phyloP scores from a whole-genome alignment of 495 filamentous ascomycete genomes.

The Apodospora peruviana region DNA sequence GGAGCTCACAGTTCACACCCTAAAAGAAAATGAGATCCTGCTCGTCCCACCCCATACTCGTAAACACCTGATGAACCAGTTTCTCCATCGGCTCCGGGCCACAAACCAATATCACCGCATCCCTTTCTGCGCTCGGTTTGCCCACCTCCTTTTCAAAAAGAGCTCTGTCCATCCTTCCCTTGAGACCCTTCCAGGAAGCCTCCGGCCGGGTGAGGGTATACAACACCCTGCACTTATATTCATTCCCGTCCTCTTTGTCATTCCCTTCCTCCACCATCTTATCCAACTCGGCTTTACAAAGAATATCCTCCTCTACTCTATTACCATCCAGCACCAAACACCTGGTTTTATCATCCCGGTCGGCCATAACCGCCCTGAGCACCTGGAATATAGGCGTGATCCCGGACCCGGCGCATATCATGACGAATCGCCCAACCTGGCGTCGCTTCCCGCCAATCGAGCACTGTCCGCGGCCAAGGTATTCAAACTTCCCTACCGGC shows the following conservation, averaged over 20 bases:
- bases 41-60: slow-evolving; percentile 68
- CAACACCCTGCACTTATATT: slow-evolving; percentile 57
- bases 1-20: too few species aligned
- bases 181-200: slow-evolving; percentile 61
- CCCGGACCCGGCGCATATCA: slow-evolving; percentile 87
- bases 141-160: slow-evolving; percentile 60
- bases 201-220: slow-evolving; percentile 66
- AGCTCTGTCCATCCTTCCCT: slow-evolving; percentile 60
- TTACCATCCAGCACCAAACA: slow-evolving; percentile 82
- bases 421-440: slow-evolving; percentile 63
- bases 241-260: slow-evolving; percentile 28
- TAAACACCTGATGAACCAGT: slow-evolving; percentile 55
- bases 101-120: slow-evolving; percentile 73
- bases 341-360: slow-evolving; percentile 34
- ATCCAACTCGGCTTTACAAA: slow-evolving; percentile 75
- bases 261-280: slow-evolving; percentile 29
- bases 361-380: slow-evolving; percentile 60
- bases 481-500: slow-evolving; percentile 84
- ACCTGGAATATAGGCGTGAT: slow-evolving; percentile 94
- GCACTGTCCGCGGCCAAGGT: slow-evolving; percentile 63
- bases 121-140: slow-evolving; percentile 25
- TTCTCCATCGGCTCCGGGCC: slow-evolving; percentile 78
- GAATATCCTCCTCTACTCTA: slow-evolving; percentile 72
- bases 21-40: slow-evolving; percentile 84
- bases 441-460: slow-evolving; percentile 54